Evolutionary conservation across 2,329 filamentous ascomycete species (phyloP), one percentile per base, ranked within the genome.

Genomic region (Cadophora sp.): DNA sequence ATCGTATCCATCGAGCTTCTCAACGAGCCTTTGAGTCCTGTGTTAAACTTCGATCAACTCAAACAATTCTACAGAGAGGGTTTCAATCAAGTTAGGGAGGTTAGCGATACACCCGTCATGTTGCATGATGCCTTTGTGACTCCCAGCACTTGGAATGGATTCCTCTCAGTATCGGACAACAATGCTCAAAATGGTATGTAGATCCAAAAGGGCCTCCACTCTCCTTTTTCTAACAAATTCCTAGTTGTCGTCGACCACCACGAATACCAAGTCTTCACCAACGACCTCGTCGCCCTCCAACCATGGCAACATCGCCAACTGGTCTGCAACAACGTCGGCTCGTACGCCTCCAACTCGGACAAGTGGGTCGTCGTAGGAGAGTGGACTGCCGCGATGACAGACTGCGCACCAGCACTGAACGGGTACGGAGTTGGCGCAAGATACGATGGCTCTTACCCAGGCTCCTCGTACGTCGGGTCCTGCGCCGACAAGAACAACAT

Each of bases 361-460:
- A 91, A 91, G 76, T 89, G 86, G 83, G 84, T 85, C n/a, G 80
- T 91, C 64, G 84, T 90, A 5, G 89, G 89, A 50, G 89, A 92
- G 76, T 91, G 89, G 89, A 87, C 85, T 1, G 89, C 83, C 24
- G 89, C 88, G 16, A 84, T 90, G 82, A 91, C 89, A 2, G 85
- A 88, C 41, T 87, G 85, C 70, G 82, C 85, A 9, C 82, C 80
- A 59, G 83, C 75, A 22, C 73, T 82, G 51, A 87, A 87, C 69
- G 87, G 89, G 48, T 84, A 84, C 66, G 84, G 84, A 1, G 78
- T 85, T 51, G 88, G 88, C 14, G 83, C 88, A 9, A 83, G 89
- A 33, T 81, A 80, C 75, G 85, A 88, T 65, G 88, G 87, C 16
- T 83, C 82, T 2, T 85, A 81, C 70, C 75, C 80, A 0, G 82